Conservation (phyloP, 2,329 filamentous ascomycete species). For the Berkeleyomyces rouxiae region DNA sequence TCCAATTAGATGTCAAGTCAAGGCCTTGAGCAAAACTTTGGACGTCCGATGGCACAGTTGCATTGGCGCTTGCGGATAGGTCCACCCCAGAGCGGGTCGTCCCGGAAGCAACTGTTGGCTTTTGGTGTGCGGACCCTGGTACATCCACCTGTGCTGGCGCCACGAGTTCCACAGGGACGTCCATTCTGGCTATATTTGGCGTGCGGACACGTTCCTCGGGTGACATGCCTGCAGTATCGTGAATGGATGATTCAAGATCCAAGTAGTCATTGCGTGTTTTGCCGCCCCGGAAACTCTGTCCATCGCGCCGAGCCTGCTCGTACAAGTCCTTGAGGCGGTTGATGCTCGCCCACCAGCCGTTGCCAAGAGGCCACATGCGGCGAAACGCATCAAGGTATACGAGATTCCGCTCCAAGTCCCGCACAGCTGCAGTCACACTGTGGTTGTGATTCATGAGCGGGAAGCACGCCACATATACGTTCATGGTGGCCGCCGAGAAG, state of each 20-base stretch:
- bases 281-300: slow-evolving; percentile 1
- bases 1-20: slow-evolving; percentile 8
- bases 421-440: neutral
- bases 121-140: neutral
- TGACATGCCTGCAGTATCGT: slow-evolving; percentile 6
- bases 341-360: slow-evolving; percentile 5
- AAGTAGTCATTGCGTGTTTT: slow-evolving; percentile 10
- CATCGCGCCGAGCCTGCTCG: slow-evolving; percentile 2
- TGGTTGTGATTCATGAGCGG: slow-evolving; percentile 26
- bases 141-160: neutral
- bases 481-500: slow-evolving; percentile 28
- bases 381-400: slow-evolving; percentile 1
- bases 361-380: slow-evolving; percentile 1
- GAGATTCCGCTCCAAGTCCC: neutral
- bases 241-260: slow-evolving; percentile 9
- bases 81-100: neutral
- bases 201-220: neutral
- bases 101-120: neutral
- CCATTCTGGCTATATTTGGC: slow-evolving; percentile 5
- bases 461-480: slow-evolving; percentile 25
- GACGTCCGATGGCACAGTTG: neutral
- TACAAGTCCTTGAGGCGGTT: slow-evolving; percentile 4
- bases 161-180: neutral
- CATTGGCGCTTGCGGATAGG: neutral
- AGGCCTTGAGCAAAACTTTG: neutral